Percentiles rank a stretch among this genome's conserved stretches.
Conservation (phyloP, 1,139 yeast species). For the Suhomyces terraborum region DNA sequence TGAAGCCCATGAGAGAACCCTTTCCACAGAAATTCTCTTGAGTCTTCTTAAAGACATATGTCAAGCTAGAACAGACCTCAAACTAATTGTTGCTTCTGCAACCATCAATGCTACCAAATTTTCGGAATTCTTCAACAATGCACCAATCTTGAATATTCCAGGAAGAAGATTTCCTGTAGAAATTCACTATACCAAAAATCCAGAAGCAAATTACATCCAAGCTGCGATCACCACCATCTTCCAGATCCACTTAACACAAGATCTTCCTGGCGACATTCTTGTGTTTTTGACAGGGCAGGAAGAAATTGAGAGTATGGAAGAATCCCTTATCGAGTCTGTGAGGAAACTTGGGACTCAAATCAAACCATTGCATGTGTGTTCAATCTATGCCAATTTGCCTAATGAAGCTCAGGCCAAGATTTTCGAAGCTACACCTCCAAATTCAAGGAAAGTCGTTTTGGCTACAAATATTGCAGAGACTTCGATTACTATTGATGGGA, state of each 20-base stretch:
- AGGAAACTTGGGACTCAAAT: constrained; percentile 63
- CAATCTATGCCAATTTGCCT: constrained; percentile 91
- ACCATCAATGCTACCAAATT: constrained; percentile 90
- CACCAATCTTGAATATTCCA: constrained; percentile 86
- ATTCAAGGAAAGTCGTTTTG: constrained; percentile 80
- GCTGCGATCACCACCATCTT: constrained; percentile 85
- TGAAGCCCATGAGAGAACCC: constrained; percentile 95
- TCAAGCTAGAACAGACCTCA: constrained; percentile 64
- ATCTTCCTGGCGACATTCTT: constrained; percentile 76
- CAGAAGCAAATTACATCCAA: constrained; percentile 86
- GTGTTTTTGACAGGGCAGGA: constrained; percentile 90
- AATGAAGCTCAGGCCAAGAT: constrained; percentile 78
- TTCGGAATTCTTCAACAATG: constrained; percentile 72
- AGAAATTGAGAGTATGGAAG: constrained; percentile 84
- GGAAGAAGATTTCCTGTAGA: constrained; percentile 91
- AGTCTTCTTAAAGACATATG: constrained; percentile 78
- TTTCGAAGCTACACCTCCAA: constrained; percentile 84
- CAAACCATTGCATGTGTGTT: constrained; percentile 70
- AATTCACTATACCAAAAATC: constrained; percentile 78
- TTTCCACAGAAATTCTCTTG: constrained; percentile 86
- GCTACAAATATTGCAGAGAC: constrained; percentile 98
- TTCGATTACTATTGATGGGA: constrained; percentile 91
- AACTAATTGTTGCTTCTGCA: constrained; percentile 84
- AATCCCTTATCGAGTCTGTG: constrained; percentile 64
- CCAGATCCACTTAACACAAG: constrained; percentile 73